phyloP scores from a whole-genome alignment of 495 filamentous ascomycete species.

The Penicillium macrosclerotiorum region DNA sequence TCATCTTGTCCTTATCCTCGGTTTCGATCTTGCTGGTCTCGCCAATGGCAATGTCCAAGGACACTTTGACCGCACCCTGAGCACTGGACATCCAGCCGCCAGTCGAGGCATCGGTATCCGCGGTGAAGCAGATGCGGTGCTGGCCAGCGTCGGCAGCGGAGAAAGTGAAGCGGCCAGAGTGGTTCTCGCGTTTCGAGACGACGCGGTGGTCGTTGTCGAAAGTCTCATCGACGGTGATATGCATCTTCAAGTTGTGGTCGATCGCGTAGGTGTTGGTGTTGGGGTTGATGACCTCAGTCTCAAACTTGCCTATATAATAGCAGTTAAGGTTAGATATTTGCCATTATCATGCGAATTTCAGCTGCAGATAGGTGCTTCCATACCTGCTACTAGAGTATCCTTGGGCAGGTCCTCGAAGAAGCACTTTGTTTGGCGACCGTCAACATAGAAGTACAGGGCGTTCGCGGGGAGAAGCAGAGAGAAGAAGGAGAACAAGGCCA shows the following conservation, averaged over 20 bases:
- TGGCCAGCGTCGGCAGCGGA: slow-evolving; percentile 89
- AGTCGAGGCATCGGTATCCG: slow-evolving; percentile 59
- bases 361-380: slow-evolving; percentile 9
- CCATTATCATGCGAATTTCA: neutral
- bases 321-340: neutral
- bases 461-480: slow-evolving; percentile 59
- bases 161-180: slow-evolving; percentile 90
- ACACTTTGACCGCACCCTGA: slow-evolving; percentile 74
- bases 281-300: slow-evolving; percentile 74
- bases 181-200: slow-evolving; percentile 75
- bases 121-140: slow-evolving; percentile 91
- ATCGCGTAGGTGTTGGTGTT: slow-evolving; percentile 58
- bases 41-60: slow-evolving; percentile 90
- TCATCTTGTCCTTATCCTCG: slow-evolving; percentile 88
- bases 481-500: slow-evolving; percentile 39
- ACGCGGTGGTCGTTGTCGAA: slow-evolving; percentile 99
- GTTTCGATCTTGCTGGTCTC: slow-evolving; percentile 94
- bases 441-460: slow-evolving; percentile 95
- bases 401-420: slow-evolving; percentile 99
- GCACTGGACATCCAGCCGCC: slow-evolving; percentile 68
- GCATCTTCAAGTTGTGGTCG: slow-evolving; percentile 73
- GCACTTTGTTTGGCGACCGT: slow-evolving; percentile 68
- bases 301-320: slow-evolving; percentile 66
- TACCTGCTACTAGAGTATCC: slow-evolving; percentile 93
- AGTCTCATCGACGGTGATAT: slow-evolving; percentile 90